Percentiles rank a stretch among this genome's conserved stretches.
phyloP scores from a whole-genome alignment of 352 stramenopile genomes.

The Pythium aristosporum region DNA sequence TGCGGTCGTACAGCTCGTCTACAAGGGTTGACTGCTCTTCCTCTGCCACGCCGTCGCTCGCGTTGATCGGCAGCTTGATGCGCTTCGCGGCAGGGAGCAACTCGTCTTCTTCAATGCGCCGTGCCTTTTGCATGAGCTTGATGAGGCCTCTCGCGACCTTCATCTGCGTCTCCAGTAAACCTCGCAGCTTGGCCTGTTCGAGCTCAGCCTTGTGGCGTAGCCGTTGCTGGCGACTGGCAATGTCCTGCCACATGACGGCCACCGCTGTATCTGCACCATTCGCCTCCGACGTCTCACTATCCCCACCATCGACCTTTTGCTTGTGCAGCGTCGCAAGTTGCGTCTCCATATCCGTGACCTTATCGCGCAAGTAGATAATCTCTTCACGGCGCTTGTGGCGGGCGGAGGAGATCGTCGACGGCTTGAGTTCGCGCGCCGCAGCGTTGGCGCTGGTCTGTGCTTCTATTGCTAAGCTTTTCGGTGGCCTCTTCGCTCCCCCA shows the following conservation, averaged over 20 bases:
- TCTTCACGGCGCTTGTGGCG: constrained; percentile 24
- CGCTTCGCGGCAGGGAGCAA: constrained; percentile 6
- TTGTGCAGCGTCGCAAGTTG: constrained; percentile 5
- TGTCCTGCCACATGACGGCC: constrained; percentile 20
- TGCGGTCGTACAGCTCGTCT: not conserved
- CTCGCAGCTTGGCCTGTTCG: constrained; percentile 27
- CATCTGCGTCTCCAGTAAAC: constrained; percentile 31
- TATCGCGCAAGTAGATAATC: constrained; percentile 19
- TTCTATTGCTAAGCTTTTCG: no score
- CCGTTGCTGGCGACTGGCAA: constrained; percentile 17
- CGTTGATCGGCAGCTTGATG: not conserved
- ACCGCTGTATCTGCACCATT: constrained; percentile 4
- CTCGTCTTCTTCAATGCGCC: constrained; percentile 17
- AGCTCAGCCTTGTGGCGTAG: constrained; percentile 23
- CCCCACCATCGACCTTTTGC: constrained; percentile 6
- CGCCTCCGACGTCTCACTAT: not conserved
- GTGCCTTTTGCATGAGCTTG: constrained; percentile 22
- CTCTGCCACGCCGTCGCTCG: constrained; percentile 1
- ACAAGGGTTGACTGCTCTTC: not conserved
- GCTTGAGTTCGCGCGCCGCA: constrained; percentile 7
- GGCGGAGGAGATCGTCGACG: constrained; percentile 13
- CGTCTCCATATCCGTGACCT: constrained; percentile 19
- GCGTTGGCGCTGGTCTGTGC: no score
- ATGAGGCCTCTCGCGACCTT: constrained; percentile 31
- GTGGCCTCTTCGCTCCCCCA: no score